phyloP scores from a whole-genome alignment of 2,329 filamentous ascomycete genomes.

The Colletotrichum paranaense region DNA sequence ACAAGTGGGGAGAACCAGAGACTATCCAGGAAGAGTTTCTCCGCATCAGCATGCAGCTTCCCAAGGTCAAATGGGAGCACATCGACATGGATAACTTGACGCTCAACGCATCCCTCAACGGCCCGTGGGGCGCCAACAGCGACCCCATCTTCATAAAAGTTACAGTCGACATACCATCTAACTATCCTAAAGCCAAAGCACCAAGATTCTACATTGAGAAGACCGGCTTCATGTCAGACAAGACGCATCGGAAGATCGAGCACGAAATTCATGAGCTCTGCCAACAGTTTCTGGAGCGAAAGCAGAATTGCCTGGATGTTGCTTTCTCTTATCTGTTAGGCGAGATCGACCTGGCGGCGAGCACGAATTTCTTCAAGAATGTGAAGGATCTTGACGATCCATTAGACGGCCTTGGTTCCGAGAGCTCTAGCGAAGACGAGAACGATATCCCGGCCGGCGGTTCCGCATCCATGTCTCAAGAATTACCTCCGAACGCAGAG shows the following conservation, averaged over 20 bases:
- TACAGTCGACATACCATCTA: constrained; percentile 67
- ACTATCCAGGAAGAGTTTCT: constrained; percentile 74
- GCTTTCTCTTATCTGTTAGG: constrained; percentile 73
- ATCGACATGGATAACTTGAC: constrained; percentile 72
- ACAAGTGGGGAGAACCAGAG: constrained; percentile 71
- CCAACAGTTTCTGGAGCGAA: constrained; percentile 64
- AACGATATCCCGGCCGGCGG: constrained; percentile 63
- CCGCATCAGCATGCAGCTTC: constrained; percentile 69
- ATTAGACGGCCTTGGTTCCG: constrained; percentile 69
- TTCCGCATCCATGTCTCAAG: constrained; percentile 71
- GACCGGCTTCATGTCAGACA: constrained; percentile 70
- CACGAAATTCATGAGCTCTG: constrained; percentile 68
- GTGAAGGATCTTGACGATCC: constrained; percentile 72
- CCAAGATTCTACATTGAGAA: constrained; percentile 72
- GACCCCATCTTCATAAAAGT: constrained; percentile 72
- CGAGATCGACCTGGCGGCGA: constrained; percentile 70
- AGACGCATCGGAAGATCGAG: constrained; percentile 64
- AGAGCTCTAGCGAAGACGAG: constrained; percentile 88
- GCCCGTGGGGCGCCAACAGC: constrained; percentile 70
- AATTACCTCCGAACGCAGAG: constrained; percentile 66
- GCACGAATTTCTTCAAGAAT: constrained; percentile 71
- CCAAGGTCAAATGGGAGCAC: constrained; percentile 73
- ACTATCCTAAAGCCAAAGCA: constrained; percentile 67
- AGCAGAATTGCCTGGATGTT: constrained; percentile 71
- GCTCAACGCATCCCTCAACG: constrained; percentile 70